Base-by-base conservation (phyloP, 306 rosid species). In the Lathyrus oleraceus region DNA sequence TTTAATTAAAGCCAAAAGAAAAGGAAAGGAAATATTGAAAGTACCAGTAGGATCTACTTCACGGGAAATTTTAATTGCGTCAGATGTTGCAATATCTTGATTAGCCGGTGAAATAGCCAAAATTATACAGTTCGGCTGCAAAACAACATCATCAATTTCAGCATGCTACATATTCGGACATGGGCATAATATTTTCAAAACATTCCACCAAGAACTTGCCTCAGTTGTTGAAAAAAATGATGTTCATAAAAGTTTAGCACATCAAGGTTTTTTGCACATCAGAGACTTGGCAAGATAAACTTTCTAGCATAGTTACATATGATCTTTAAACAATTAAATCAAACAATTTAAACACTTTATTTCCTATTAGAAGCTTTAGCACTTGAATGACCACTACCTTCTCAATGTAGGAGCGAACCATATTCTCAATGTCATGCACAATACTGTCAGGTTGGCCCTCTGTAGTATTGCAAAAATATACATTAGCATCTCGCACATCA, bases 11-110 rank as follows among this genome's bases (percentile, higher is more conserved):
- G 42, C 20, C 25, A 15, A 20, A 6, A 32, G 38, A 30, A 75
- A 61, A 19, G 54, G 40, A 75, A 61, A 19, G 54, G 40, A 28
- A 36, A 70, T 65, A 27, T 40, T 61, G 27, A 8, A 25, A 54
- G 71, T 83, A 93, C 98, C 96, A 28, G 98, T 82, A 35, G 98
- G 98, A 65, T 93, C 96, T 75, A 93, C 98, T 78, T 93, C 97
- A 63, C 96, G 96, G 69, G 98, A 93, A 32, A 90, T 93, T 80
- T 85, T 93, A 65, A 93, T 90, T n/a, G 98, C 98, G 62, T 93
- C 98, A 8, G 98, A 93, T 14, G 98, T 93, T 66, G 98, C 98
- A 75, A 93, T 92, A 84, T 93, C 98, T 90, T 93, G 96, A 85
- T 93, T 93, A 58, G 98, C 96, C 32, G 98, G 98, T 63, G 98